Conservation (phyloP, 2,329 filamentous ascomycete species). For the Fusarium virguliforme region DNA sequence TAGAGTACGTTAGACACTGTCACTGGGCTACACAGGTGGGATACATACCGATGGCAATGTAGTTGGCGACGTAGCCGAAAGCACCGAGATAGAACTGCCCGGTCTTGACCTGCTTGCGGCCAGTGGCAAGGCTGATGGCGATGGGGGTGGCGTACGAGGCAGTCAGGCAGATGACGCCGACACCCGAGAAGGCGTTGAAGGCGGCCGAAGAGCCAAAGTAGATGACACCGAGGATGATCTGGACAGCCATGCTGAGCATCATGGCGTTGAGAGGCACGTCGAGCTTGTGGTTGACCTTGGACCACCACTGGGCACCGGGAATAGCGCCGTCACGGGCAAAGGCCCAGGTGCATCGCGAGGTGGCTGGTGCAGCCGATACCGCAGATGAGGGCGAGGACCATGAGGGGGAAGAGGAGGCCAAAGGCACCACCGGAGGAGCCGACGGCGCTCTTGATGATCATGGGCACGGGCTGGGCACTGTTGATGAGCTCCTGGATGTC, state of each 20-base stretch:
- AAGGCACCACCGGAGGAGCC: constrained; percentile 75
- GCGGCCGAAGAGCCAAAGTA: constrained; percentile 79
- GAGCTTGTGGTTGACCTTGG: constrained; percentile 72
- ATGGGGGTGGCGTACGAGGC: constrained; percentile 79
- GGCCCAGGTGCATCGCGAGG: constrained; percentile 78
- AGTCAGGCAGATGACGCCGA: constrained; percentile 79
- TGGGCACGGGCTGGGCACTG: constrained; percentile 75
- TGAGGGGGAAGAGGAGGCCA: constrained; percentile 74
- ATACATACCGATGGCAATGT: constrained; percentile 74
- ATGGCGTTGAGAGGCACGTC: constrained; percentile 80
- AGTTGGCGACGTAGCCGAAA: constrained; percentile 74
- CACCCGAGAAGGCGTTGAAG: constrained; percentile 81
- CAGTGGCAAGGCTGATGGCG: constrained; percentile 73
- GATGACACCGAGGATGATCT: constrained; percentile 76
- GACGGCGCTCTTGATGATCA: constrained; percentile 75
- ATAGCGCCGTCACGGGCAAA: constrained; percentile 81
- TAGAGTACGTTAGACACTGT: constrained; percentile 32
- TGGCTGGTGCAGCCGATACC: constrained; percentile 79
- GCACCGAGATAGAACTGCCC: constrained; percentile 75
- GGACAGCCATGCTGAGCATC: constrained; percentile 78
- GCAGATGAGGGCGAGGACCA: constrained; percentile 77
- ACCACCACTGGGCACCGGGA: constrained; percentile 74
- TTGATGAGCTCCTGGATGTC: constrained; percentile 70
- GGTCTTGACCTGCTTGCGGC: constrained; percentile 71
- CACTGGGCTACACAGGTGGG: neutral